These are phyloP conservation scores for Boletus sp. DNA, from an alignment of 1,284 basidiomycete species.

Conservation along the genomic window DNA sequence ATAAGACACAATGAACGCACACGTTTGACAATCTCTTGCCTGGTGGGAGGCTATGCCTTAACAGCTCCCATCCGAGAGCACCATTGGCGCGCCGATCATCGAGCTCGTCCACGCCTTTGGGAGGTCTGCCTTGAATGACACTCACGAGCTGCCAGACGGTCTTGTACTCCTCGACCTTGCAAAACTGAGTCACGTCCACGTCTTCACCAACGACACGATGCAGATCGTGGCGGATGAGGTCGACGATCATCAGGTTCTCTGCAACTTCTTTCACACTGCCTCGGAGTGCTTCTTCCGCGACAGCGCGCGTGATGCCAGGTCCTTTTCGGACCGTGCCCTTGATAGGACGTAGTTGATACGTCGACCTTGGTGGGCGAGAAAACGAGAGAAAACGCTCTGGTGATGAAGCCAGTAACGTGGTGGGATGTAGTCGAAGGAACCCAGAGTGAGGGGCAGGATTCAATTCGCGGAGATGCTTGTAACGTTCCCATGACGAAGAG, in stretches of 20 bases:
- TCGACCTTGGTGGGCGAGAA: conserved; percentile 60
- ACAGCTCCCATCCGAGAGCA: conserved; percentile 75
- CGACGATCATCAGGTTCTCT: conserved; percentile 99
- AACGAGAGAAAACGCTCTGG: conserved; percentile 96
- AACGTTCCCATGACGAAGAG: conserved; percentile 72
- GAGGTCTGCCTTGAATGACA: conserved; percentile 78
- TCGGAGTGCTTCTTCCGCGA: conserved; percentile 66
- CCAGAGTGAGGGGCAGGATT: conserved; percentile 95
- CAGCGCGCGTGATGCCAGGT: conserved; percentile 60
- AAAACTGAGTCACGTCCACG: conserved; percentile 87
- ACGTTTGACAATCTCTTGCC: conserved; percentile 50
- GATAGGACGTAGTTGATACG: conserved; percentile 91
- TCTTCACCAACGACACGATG: conserved; percentile 75
- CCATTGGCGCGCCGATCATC: conserved; percentile 40
- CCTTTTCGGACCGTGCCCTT: conserved; percentile 87
- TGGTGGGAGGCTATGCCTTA: conserved; percentile 84
- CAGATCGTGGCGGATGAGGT: conserved; percentile 93
- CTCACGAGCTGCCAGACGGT: conserved; percentile 98
- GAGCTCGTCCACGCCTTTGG: conserved; percentile 35
- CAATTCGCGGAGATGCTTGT: conserved; percentile 67
- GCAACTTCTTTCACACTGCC: conserved; percentile 92
- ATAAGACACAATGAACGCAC: not conserved
- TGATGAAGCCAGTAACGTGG: conserved; percentile 77
- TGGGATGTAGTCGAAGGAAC: conserved; percentile 74
- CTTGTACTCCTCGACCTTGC: conserved; percentile 89